Conservation (phyloP, 345 rosid species). For the Geranium rotundifolium region DNA sequence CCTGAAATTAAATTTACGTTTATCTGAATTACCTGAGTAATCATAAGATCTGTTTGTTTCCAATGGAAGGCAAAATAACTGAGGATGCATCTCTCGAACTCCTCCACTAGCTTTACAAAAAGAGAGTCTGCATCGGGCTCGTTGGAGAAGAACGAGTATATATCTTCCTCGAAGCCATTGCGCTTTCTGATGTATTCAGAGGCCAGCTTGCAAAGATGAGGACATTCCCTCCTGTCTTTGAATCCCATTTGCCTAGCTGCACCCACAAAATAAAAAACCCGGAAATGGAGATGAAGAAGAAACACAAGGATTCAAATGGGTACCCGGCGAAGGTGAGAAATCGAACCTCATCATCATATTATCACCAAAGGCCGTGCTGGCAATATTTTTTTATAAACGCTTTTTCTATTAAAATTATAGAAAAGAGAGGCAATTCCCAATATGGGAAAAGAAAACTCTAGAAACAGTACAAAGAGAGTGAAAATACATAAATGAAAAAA, state of each 20-base stretch:
- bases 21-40: too few species aligned
- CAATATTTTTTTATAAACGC: too few species aligned
- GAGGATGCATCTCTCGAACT: too few species aligned
- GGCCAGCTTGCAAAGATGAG: conserved; percentile 72
- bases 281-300: not conserved
- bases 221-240: conserved; percentile 62
- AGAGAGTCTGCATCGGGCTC: conserved; percentile 61
- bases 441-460: too few species aligned
- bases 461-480: too few species aligned
- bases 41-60: conserved; percentile 49
- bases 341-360: not conserved
- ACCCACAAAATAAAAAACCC: not conserved
- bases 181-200: conserved; percentile 61
- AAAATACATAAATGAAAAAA: too few species aligned
- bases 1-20: too few species aligned
- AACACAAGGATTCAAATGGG: too few species aligned
- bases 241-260: conserved; percentile 91
- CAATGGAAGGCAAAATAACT: conserved; percentile 56
- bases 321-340: too few species aligned
- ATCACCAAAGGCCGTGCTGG: not conserved
- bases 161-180: conserved; percentile 61
- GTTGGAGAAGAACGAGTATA: conserved; percentile 44
- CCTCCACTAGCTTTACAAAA: conserved; percentile 47
- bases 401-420: too few species aligned
- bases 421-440: too few species aligned